A percentile compares a stretch with the other conserved stretches of the same genome.
Evolutionary conservation across 108 stramenopile genomes (phyloP).

Genomic region (Asterionellopsis glacialis): DNA sequence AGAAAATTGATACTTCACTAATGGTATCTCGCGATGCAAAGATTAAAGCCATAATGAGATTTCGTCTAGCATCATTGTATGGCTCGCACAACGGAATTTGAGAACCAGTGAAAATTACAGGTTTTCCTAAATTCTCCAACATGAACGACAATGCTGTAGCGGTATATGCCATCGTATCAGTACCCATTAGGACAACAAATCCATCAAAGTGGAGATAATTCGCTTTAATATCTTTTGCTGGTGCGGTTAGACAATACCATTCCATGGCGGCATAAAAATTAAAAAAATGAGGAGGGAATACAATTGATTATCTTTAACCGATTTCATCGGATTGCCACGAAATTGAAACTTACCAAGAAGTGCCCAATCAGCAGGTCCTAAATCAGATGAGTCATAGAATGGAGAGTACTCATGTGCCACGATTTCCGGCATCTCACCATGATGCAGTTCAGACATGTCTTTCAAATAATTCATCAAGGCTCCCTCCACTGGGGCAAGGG

Average conservation of each 20-base stretch:
- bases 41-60: constrained; percentile 94
- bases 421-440: constrained; percentile 76
- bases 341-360: constrained; percentile 33
- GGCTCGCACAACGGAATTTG: constrained; percentile 91
- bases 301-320: not conserved
- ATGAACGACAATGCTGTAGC: constrained; percentile 93
- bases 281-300: constrained; percentile 4
- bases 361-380: constrained; percentile 92
- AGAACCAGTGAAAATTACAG: constrained; percentile 91
- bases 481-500: constrained; percentile 72
- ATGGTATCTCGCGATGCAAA: constrained; percentile 77
- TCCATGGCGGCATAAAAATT: not conserved
- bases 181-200: constrained; percentile 95
- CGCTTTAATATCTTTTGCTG: constrained; percentile 30
- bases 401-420: constrained; percentile 74
- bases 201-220: constrained; percentile 92
- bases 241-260: not conserved
- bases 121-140: constrained; percentile 96
- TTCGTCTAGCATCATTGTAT: constrained; percentile 94
- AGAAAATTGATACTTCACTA: constrained; percentile 93
- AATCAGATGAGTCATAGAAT: constrained; percentile 79
- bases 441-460: constrained; percentile 65
- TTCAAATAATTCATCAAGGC: constrained; percentile 69
- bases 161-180: constrained; percentile 97
- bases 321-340: constrained; percentile 44